Base-by-base conservation (phyloP, 805 yeast genomes). In the Candida quercuum region DNA sequence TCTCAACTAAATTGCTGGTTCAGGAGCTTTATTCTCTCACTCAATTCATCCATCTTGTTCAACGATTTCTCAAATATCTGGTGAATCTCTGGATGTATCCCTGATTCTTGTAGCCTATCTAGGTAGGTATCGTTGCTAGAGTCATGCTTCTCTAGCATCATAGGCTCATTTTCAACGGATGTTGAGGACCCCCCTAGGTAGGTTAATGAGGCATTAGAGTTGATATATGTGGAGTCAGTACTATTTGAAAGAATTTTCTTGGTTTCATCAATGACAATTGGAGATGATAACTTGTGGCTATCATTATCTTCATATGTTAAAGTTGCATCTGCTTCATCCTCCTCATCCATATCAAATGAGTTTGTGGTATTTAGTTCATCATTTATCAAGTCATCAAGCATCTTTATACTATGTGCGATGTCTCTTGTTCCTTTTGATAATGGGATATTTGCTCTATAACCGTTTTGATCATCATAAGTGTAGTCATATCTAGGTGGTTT, bases 61-160 rank as follows among this genome's bases (percentile, higher is more conserved):
- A 80, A 62, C 7, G 81, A 64, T 2, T 85, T 84, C 47, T 71
- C 63, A 56, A 78, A 81, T 54, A 78, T 63, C 17, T 69, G 70
- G 33, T 68, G 71, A 7, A 79, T 73, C 5, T 63, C 57, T 4
- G 76, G 73, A 46, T 71, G 76, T 21, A 64, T 46, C 19, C 44
- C 38, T 26, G 11, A 19, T 27, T 38, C 17, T 29, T 32, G 16
- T 24, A 13, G 27, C 14, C 21, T 13, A 25, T n/a, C 26, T 19
- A 20, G 15, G 33, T 12, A 27, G 29, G 35, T 18, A 23, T 8
- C 10, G 32, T 13, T 32, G 32, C 15, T 12, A 11, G n/a, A 25
- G n/a, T n/a, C n/a, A n/a, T n/a, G n/a, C n/a, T n/a, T 29, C 28
- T 14, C 24, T 22, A 18, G 29, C 32, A 6, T 14, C 18, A 13